Evolutionary conservation across 2,329 filamentous ascomycete genomes (phyloP).

Genomic region (Pleurostoma richardsiae): DNA sequence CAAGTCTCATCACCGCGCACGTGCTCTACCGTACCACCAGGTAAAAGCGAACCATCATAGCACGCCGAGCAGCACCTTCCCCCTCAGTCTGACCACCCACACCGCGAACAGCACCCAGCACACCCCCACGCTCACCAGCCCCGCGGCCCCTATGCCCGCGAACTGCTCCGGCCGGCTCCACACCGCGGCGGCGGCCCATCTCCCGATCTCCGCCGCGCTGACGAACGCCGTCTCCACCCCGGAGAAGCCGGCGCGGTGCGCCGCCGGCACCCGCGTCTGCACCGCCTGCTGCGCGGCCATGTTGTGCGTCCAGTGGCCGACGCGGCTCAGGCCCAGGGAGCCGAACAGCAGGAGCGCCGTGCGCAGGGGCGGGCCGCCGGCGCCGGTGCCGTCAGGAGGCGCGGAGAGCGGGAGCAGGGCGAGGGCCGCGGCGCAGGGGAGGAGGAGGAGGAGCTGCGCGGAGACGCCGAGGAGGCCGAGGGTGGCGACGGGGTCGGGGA

Average conservation of each 20-base stretch:
- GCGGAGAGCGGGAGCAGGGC: not conserved
- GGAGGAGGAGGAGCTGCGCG: slow-evolving; percentile 3
- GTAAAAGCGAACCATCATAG: too few relatives aligned
- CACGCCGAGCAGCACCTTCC: too few relatives aligned
- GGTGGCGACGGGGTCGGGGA: slow-evolving; percentile 3
- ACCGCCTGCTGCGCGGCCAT: slow-evolving; percentile 9
- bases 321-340: slow-evolving; percentile 4
- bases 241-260: slow-evolving; percentile 5
- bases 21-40: too few relatives aligned
- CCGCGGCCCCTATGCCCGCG: too few relatives aligned
- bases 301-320: slow-evolving; percentile 8
- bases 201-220: slow-evolving; percentile 6
- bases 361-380: not conserved
- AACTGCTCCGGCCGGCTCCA: slow-evolving; percentile 4
- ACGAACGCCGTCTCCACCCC: slow-evolving; percentile 8
- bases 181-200: slow-evolving; percentile 5
- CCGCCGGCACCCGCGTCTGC: slow-evolving; percentile 3
- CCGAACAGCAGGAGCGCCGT: slow-evolving; percentile 3
- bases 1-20: too few relatives aligned
- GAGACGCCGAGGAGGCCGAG: slow-evolving; percentile 6
- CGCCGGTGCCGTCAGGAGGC: not conserved
- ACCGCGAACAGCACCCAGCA: too few relatives aligned
- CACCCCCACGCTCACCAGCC: too few relatives aligned
- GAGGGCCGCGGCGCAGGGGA: slow-evolving; percentile 5
- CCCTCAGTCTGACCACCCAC: too few relatives aligned